Evolutionary conservation across 345 rosid species (phyloP), one percentile per base, ranked within the genome.

Genomic region (Dimocarpus longan): DNA sequence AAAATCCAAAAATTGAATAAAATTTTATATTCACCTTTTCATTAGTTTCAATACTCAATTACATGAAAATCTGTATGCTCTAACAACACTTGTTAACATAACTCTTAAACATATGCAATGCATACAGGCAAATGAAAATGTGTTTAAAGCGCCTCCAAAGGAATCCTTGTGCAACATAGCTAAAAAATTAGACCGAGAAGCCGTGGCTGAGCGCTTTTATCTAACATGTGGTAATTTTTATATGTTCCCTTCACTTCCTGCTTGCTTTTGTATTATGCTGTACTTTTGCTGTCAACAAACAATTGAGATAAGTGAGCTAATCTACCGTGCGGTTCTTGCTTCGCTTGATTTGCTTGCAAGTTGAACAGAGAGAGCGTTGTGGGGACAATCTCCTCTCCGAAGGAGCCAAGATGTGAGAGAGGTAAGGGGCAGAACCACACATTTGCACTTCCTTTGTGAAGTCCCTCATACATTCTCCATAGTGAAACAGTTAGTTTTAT

Each of bases 201-300:
- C 88, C 68, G 98, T 98, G 71, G 95, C 99, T 75, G 76, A 85
- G 80, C 92, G 92, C 65, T 95, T 95, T 78, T 93, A 90, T 79
- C 98, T 91, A 80, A 89, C 90, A 44, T 92, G 97, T 73, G 98
- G 98, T 95, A 92, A 40, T 8, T 42, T n/a, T 66, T 43, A 22
- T 26, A 71, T 76, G 12, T 66, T 63, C 67, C 75, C 48, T 54
- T 46, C 80, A 8, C 54, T 13, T 21, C 39, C 73, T 59, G n/a
- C 37, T 10, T 16, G 15, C 19, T 42, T 16, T 16, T 12, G 64
- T 59, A 6, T 16, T 24, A 4, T 71, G 15, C 24, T 42, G 43
- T 32, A 50, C 6, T 4, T 50, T n/a, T 1, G 71, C 19, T 43
- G 26, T 18, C 43, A 48, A 39, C 22, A 56, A 67, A 75, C 59